Evolutionary conservation across 2,329 filamentous ascomycete genomes (phyloP), one percentile per base, ranked within the genome.

Genomic region (Xylaria sp.): DNA sequence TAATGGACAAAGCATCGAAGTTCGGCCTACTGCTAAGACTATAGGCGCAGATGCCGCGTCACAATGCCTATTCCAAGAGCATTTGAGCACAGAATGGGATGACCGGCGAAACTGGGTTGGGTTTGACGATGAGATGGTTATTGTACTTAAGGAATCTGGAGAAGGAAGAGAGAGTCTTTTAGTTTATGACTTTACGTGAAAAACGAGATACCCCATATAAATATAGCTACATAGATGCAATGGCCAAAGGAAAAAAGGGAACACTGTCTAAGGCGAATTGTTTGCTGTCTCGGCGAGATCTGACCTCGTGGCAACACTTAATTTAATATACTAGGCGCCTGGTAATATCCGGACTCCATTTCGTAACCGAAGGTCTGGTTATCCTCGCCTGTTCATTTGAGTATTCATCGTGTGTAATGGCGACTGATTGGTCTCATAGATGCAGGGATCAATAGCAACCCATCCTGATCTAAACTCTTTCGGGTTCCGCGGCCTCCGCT

Each of bases 111-210:
- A 86, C 58, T 95, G 91, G 87, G 89, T 97, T 9, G 93, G 92
- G 0, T 97, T 97, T 74, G 93, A 97, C 74, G 93, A 97, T 49
- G 92, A 97, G 78, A 93, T 93, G 81, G 92, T 97, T n/a, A 90
- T 97, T 68, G 88, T 97, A 47, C 82, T 97, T 57, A 90, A 92
- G 70, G 92, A 95, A 79, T 86, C 87, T 69, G 79, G 81, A 29
- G 82, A 86, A 29, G 92, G 92, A 1, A 85, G 86, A 44, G 92
- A 95, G 76, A 89, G 90, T 67, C 79, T 97, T 69, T 86, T 94
- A 75, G 89, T 96, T 49, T 97, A 97, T 76, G 92, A 97, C 78
- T 97, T 97, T 79, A 93, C 92, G 5, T 76, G 50, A 71, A 49
- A 15, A 47, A 5, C 11, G 17, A 61, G 59, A 67, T 66, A 69